Base-by-base conservation (phyloP, 139 green algal genomes). In the Ostreobium quekettii region DNA sequence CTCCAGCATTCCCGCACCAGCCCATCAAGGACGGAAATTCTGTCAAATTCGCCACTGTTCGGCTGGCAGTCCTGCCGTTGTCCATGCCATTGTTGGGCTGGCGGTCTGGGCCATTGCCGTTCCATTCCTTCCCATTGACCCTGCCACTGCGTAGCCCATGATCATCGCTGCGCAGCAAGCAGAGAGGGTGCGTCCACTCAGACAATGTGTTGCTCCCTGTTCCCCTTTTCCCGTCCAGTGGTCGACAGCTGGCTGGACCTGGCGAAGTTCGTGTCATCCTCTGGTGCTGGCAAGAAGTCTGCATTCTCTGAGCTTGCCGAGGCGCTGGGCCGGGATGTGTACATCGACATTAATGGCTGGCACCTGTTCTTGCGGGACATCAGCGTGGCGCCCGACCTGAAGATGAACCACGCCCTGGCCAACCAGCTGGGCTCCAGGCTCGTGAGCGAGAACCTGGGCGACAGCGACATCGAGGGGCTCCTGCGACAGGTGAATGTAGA, bases 281-380 rank as follows among this genome's bases (percentile, higher is more conserved):
- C 57, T 4, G 62, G 66, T 3, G 49, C 59, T 28, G 66, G 63
- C 29, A 67, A 0, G 6, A 82, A 82, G 65, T 57, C 66, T 2
- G 66, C 76, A 1, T 82, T 78, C 31, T 70, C 76, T 29, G 68
- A 74, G 29, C 60, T 82, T 15, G 74, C 73, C 0, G 53, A 62
- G 24, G 56, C 35, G 48, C 32, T 73, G 81, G 79, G 76, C 24
- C 64, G 66, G 24, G 75, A 89, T 30, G 67, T 87, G 47, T 87
- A 89, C 62, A 69, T 87, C 2, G 83, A 87, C 56, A n/a, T 89
- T 2, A 79, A 80, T 48, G 83, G 83, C 11, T 89, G 83, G 83
- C 83, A 89, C 48, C 72, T 89, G 61, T 89, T 78, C 77, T 68
- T 83, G 2, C 63, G 67, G 1, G 78, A 83, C 64, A 69, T 81